Conservation (phyloP, 345 rosid genomes). For the Dovyalis caffra region DNA sequence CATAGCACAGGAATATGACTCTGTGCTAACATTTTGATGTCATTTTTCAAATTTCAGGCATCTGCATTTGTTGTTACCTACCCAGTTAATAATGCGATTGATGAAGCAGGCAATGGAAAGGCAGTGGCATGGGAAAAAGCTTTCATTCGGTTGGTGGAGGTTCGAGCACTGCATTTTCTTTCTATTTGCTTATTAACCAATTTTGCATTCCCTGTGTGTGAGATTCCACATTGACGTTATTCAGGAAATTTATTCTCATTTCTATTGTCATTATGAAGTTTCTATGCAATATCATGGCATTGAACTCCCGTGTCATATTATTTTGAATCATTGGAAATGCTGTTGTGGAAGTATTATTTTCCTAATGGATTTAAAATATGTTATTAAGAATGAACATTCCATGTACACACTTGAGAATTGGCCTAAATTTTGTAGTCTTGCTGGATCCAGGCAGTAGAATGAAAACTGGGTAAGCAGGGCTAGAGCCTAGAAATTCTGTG, state of each 20-base stretch:
- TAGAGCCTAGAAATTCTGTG: no score
- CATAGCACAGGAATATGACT: slow-evolving; percentile 15
- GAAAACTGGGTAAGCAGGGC: no score
- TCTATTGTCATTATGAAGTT: background rate
- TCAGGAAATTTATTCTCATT: background rate
- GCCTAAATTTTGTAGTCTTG: no score
- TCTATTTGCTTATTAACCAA: background rate
- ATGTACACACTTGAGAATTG: no score
- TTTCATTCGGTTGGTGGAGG: slow-evolving; percentile 81
- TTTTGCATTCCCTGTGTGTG: background rate
- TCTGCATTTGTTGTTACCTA: slow-evolving; percentile 87
- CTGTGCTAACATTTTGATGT: background rate
- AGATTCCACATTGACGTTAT: background rate
- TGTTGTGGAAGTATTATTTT: no score
- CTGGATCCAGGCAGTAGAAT: no score
- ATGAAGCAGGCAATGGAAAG: slow-evolving; percentile 63
- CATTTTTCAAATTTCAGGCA: slow-evolving; percentile 50
- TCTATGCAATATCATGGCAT: background rate
- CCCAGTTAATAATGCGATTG: slow-evolving; percentile 83
- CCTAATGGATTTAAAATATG: no score
- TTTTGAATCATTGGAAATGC: background rate
- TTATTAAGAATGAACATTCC: no score
- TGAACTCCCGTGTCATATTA: background rate
- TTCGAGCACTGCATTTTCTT: slow-evolving; percentile 19
- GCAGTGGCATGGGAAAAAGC: slow-evolving; percentile 98